Evolutionary conservation across 1,284 basidiomycete genomes (phyloP), one percentile per base, ranked within the genome.

Genomic region (Cutaneotrichosporon dermatis): DNA sequence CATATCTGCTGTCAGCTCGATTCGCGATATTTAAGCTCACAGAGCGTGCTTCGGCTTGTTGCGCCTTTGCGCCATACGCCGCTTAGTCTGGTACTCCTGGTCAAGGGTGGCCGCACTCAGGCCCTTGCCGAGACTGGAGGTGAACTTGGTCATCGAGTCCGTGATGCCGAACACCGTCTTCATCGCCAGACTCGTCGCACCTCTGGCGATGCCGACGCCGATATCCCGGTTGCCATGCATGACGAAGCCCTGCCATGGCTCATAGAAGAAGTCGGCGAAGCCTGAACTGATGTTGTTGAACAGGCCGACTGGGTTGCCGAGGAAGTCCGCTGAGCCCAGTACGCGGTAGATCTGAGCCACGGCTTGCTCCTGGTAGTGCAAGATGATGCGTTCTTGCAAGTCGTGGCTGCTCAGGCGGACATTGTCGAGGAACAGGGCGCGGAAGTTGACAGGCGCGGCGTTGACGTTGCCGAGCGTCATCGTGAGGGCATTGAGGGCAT

Each of bases 211-310:
- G n/a, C 96, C 93, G 63, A 95, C 86, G 1, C 96, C 96, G 15
- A 99, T 80, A 69, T 99, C 96, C 70, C 87, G 88, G 78, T 96
- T 94, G 13, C 96, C 96, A 71, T 96, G 93, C 86, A 97, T 92
- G 58, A 99, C 89, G 40, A 95, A 89, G 41, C 95, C 95, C 64
- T 96, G 89, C 81, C 95, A 98, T 8, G 96, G 96, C 78, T 98
- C 96, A 72, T 99, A 98, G 82, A 99, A 99, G 67, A 99, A 94
- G 76, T 99, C 96, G 51, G 90, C 89, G 7, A 99, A 92, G n/a
- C 96, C 96, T 33, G 93, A 97, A 72, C 92, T 95, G 72, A 99
- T 94, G 72, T 98, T 99, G 63, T 91, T 97, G 82, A 99, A 99
- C 54, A 99, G 82, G 11, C 95, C 95, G 36, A 98, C 92, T 5